Conservation (phyloP, 805 yeast species). For the Sporopachydermia quercuum region DNA sequence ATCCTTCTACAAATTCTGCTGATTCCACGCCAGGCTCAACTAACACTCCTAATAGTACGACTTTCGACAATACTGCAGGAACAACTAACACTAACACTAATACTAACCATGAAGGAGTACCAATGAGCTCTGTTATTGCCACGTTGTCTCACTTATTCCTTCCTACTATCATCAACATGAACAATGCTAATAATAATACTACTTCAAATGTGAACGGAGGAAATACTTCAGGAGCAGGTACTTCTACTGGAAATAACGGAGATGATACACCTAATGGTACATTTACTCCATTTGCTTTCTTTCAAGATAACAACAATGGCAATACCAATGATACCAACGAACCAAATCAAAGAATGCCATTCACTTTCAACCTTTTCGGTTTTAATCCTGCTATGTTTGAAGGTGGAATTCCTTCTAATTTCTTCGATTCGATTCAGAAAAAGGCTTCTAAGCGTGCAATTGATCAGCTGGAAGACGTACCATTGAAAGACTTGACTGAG, state of each 20-base stretch:
- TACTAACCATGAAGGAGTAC: background rate
- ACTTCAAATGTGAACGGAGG: background rate
- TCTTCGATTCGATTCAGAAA: slow-evolving; percentile 6
- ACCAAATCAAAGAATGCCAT: slow-evolving; percentile 14
- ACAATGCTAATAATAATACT: background rate
- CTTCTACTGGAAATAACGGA: background rate
- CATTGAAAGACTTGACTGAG: slow-evolving; percentile 16
- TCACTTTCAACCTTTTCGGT: slow-evolving; percentile 20
- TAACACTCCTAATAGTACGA: no score
- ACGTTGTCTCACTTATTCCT: background rate
- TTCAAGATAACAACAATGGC: background rate
- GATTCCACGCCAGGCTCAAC: no score
- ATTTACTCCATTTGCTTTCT: background rate
- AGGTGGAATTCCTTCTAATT: background rate
- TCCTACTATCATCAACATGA: background rate
- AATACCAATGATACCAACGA: no score
- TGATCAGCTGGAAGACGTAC: slow-evolving; percentile 16
- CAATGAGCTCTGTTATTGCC: background rate
- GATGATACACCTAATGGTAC: background rate
- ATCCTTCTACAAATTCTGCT: no score
- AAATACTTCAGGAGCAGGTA: no score
- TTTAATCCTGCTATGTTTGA: slow-evolving; percentile 14
- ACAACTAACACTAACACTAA: background rate
- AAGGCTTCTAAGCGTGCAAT: slow-evolving; percentile 20
- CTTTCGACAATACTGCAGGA: no score